These are phyloP conservation scores for Phellinidium pouzarii DNA, from an alignment of 1,284 basidiomycete species.

Conservation along the genomic window DNA sequence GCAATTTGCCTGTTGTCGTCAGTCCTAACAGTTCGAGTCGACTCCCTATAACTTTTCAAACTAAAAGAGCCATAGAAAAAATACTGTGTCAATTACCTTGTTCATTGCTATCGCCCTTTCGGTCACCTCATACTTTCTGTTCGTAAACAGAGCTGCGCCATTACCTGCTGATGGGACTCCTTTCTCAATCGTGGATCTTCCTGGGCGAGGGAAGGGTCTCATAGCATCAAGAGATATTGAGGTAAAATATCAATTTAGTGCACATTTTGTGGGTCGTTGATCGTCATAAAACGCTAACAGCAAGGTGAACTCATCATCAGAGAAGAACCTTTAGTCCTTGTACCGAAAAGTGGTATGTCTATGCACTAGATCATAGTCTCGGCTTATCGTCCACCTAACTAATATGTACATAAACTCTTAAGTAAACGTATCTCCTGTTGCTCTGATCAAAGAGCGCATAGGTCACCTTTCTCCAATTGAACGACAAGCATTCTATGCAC, in stretches of 20 bases:
- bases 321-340: conserved; percentile 47
- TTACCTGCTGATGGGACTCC: conserved; percentile 4
- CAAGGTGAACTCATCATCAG: conserved; percentile 51
- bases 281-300: conserved; percentile 25
- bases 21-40: background rate
- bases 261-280: background rate
- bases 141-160: background rate
- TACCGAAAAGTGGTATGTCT: conserved; percentile 41
- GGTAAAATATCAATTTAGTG: conserved; percentile 20
- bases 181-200: conserved; percentile 30
- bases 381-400: background rate
- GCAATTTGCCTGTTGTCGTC: background rate
- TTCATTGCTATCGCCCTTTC: background rate
- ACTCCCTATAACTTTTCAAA: background rate
- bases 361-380: background rate
- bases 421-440: conserved; percentile 41
- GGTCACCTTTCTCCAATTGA: conserved; percentile 28
- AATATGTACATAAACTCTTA: background rate
- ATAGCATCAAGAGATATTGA: conserved; percentile 34
- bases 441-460: conserved; percentile 35
- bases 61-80: background rate
- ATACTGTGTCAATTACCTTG: background rate
- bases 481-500: conserved; percentile 39
- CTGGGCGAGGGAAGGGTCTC: conserved; percentile 36
- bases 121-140: background rate